phyloP scores from a whole-genome alignment of 139 green algal species.

The Diplosphaera chodatii region DNA sequence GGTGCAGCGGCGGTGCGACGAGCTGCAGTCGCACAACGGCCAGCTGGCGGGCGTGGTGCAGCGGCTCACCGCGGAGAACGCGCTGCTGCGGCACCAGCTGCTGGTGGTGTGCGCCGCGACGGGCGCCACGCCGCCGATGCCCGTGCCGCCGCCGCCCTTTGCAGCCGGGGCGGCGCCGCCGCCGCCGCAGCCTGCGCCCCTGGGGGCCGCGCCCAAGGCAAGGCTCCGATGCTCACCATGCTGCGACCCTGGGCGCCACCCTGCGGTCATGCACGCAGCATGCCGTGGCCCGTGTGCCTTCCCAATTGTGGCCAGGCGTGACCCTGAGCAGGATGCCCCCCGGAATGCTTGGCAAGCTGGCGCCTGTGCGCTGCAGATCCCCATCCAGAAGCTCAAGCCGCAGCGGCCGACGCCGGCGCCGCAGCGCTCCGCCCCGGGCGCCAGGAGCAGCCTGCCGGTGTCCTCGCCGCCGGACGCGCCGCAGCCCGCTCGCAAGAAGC shows the following conservation, averaged over 20 bases:
- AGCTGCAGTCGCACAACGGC: constrained; percentile 33
- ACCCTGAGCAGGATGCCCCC: no score
- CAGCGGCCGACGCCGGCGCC: constrained; percentile 6
- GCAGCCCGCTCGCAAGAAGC: background rate
- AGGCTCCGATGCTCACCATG: no score
- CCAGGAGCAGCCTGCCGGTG: constrained; percentile 5
- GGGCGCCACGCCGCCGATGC: background rate
- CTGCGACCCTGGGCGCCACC: no score
- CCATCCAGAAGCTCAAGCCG: constrained; percentile 17
- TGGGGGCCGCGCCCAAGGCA: background rate
- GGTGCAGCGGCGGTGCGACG: constrained; percentile 32
- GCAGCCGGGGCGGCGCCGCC: background rate
- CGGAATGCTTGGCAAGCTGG: no score
- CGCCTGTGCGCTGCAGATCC: no score
- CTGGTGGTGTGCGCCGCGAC: constrained; percentile 18
- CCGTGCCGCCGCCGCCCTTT: background rate
- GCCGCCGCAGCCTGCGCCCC: background rate
- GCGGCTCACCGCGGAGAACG: constrained; percentile 54
- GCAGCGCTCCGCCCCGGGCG: constrained; percentile 10
- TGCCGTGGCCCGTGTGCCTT: no score
- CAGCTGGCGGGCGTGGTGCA: constrained; percentile 41
- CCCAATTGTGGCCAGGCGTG: no score
- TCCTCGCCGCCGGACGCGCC: background rate
- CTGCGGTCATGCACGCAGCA: no score
- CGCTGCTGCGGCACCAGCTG: constrained; percentile 44